A percentile compares a stretch with the other conserved stretches of the same genome.
Conservation (phyloP, 768 basidiomycete species). For the Hygrophorus pudorinus region DNA sequence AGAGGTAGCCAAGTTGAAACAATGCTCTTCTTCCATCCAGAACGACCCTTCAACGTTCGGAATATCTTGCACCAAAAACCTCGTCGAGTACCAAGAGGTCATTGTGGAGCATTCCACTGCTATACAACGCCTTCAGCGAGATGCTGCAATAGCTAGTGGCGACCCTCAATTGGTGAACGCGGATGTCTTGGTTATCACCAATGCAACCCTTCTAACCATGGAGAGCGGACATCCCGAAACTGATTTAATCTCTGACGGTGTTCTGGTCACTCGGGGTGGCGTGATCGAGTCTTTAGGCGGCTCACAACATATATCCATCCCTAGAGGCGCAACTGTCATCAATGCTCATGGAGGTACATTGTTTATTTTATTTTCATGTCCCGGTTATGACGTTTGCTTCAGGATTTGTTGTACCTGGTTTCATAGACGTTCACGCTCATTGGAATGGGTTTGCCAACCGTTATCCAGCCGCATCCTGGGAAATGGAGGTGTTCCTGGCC, state of each 20-base stretch:
- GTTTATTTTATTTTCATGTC: background rate
- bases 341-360: constrained; percentile 52
- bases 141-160: constrained; percentile 24
- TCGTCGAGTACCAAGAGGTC: constrained; percentile 51
- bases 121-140: constrained; percentile 44
- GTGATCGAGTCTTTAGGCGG: constrained; percentile 42
- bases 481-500: constrained; percentile 64
- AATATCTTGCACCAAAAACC: constrained; percentile 45
- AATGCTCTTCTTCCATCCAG: constrained; percentile 39
- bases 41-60: constrained; percentile 48
- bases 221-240: constrained; percentile 34
- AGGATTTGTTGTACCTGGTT: constrained; percentile 64
- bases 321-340: constrained; percentile 34
- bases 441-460: constrained; percentile 46
- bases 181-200: constrained; percentile 48
- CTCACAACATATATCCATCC: constrained; percentile 21
- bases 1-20: constrained; percentile 39
- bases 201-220: constrained; percentile 68
- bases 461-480: constrained; percentile 63
- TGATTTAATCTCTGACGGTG: constrained; percentile 45
- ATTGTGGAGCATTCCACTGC: constrained; percentile 53
- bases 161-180: constrained; percentile 19
- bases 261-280: constrained; percentile 45
- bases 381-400: background rate
- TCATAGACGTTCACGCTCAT: constrained; percentile 71